phyloP scores from a whole-genome alignment of 2,329 filamentous ascomycete genomes.

The Microdochium paspali region DNA sequence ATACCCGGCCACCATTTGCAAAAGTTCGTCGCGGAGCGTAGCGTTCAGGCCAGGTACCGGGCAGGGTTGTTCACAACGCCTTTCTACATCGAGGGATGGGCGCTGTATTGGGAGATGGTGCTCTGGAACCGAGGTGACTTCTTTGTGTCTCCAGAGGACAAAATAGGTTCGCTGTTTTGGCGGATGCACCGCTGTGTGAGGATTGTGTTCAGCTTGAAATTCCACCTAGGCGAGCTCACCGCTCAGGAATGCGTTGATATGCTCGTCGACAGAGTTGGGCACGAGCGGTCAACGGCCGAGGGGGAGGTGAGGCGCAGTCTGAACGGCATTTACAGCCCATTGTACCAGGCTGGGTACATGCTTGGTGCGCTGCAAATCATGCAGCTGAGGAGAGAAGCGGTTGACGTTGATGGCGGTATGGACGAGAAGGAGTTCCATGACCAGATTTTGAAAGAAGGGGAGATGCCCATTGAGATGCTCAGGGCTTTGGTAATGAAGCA shows the following conservation, averaged over 20 bases:
- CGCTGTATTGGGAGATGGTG: constrained; percentile 52
- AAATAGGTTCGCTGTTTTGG: constrained; percentile 51
- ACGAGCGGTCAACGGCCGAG: constrained; percentile 49
- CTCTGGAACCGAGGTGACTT: constrained; percentile 46
- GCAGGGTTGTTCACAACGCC: constrained; percentile 40
- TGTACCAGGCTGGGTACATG: constrained; percentile 53
- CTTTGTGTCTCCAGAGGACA: constrained; percentile 37
- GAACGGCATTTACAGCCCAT: constrained; percentile 43
- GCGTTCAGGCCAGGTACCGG: constrained; percentile 32
- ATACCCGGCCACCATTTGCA: constrained; percentile 50
- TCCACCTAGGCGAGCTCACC: constrained; percentile 45
- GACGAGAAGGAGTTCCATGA: constrained; percentile 48
- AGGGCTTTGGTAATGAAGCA: constrained; percentile 34
- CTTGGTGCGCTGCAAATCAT: constrained; percentile 48
- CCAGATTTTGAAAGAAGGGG: constrained; percentile 35
- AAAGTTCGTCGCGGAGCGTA: constrained; percentile 34
- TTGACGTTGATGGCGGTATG: constrained; percentile 24
- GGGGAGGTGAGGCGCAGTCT: constrained; percentile 49
- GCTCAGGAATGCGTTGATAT: constrained; percentile 46
- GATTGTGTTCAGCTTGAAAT: constrained; percentile 48
- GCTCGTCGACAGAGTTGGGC: constrained; percentile 45
- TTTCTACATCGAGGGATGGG: constrained; percentile 53
- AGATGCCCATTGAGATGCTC: constrained; percentile 45
- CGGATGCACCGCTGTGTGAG: constrained; percentile 52
- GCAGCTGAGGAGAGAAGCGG: constrained; percentile 36